Base-by-base conservation (phyloP, 495 filamentous ascomycete species). In the Penicillium goetzii region DNA sequence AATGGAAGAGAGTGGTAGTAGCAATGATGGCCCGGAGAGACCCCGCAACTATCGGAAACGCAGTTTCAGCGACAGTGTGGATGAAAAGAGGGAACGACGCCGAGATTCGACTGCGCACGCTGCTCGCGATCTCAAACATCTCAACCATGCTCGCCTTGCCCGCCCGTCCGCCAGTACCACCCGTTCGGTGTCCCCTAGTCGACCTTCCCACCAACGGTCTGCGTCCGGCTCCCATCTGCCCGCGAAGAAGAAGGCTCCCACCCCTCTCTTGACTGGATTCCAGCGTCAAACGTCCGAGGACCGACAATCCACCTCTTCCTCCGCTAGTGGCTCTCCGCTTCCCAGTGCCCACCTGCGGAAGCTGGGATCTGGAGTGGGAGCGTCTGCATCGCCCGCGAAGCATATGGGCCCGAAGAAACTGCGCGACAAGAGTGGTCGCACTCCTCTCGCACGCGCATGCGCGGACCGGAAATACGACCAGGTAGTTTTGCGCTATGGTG, bases 391-490 rank as follows among this genome's bases (percentile, higher is more conserved):
- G 10, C 88, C 89, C 7, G 86, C 85, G 6, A 90, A 89, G 62
- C 76, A 76, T 1, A 84, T 89, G 76, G 82, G 83, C 5, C 88
- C 90, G 68, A 96, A 92, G 74, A 93, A 93, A 66, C 85, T 92
- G 65, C 85, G 90, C 11, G 92, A 97, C 76, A 87, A 89, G 50
- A 93, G 91, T 72, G 93, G 93, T 54, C 88, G 92, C 63, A 97
- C 93, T 10, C 82, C 88, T 26, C 83, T 97, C 32, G 92, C 91
- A n/a, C 84, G 90, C 63, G 93, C 92, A 28, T 92, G 90, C 70
- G 90, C 91, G 4, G 85, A 87, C 60, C 89, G 90, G 56, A 89
- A 92, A 68, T 80, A 89, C 56, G 90, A 94, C 15, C 77, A 76
- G 12, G 90, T 89, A 12, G 89, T 88, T 68, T 78, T 82, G 52